A percentile compares a stretch with the other conserved stretches of the same genome.
phyloP scores from a whole-genome alignment of 768 basidiomycete species.

The Floccularia luteovirens region DNA sequence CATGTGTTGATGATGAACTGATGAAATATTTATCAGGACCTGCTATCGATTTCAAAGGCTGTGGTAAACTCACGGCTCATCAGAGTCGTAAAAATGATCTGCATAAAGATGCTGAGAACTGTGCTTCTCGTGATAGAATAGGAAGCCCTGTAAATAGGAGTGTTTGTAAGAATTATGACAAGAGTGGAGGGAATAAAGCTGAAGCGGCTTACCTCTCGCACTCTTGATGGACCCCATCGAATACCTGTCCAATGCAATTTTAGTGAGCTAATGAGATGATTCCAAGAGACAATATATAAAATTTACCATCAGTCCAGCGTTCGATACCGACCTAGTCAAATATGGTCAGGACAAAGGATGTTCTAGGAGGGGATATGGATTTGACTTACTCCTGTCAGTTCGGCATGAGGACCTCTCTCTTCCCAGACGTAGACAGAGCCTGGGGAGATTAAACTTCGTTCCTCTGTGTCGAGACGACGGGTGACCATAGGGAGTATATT shows the following conservation, averaged over 20 bases:
- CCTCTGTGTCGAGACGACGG: constrained; percentile 68
- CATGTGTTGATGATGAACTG: constrained; percentile 20
- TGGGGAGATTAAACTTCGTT: constrained; percentile 61
- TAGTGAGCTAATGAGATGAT: neutral
- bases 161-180: constrained; percentile 1
- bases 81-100: constrained; percentile 33
- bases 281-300: too few species aligned
- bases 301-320: constrained; percentile 70
- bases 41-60: neutral
- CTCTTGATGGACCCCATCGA: constrained; percentile 77
- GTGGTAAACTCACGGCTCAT: constrained; percentile 15
- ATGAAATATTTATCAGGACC: neutral
- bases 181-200: constrained; percentile 1
- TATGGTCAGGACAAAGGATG: neutral
- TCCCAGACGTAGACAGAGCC: constrained; percentile 85
- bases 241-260: constrained; percentile 28
- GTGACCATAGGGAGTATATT: constrained; percentile 73
- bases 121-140: constrained; percentile 76
- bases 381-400: constrained; percentile 58
- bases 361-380: neutral
- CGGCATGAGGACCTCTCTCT: constrained; percentile 66
- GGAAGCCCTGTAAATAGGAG: constrained; percentile 48
- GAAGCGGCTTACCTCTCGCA: constrained; percentile 65
- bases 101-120: constrained; percentile 39
- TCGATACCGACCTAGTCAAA: constrained; percentile 61